Base-by-base conservation (phyloP, 257 asterid species). In the Jacaranda copaia region DNA sequence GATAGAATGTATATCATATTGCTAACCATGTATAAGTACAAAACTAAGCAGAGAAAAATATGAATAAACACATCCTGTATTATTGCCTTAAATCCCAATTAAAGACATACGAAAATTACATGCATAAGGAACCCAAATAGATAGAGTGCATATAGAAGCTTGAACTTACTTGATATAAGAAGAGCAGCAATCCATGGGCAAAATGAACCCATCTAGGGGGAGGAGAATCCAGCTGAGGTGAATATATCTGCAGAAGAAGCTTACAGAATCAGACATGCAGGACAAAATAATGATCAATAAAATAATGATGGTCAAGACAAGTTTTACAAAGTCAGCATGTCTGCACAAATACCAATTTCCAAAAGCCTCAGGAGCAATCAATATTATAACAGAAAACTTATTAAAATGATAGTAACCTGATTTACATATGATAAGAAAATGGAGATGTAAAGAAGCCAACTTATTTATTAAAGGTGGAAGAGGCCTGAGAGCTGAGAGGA, bases 181-280 rank as follows among this genome's bases (percentile, higher is more conserved):
- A 96, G 62, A 96, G 96, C 79, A 96, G 92, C 39, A 96, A 70
- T 58, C 99, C 99, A 56, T 96, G 99, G 6, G 97, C 97, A 69
- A 96, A 80, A 81, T 91, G 87, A 72, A 96, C 98, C 99, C 99
- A 96, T 91, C 99, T 90, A 32, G 97, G 98, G 72, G 99, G 99
- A 73, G 99, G 93, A 74, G 98, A 84, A 85, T 94, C 94, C 87
- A 94, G 79, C 38, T 81, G 91, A 77, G 99, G 99, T 78, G 99
- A 93, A 86, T 93, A 93, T 72, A 93, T 85, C 99, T 96, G 97
- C 74, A 75, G 67, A 43, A 71, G 45, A 73, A 39, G 32, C 49
- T 61, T 69, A 56, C 18, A 68, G 48, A 76, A 77, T 81, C 75
- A 70, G 72, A 80, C 43, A 52, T 15, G 39, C 49, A 57, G 39